Percentiles rank a stretch among this genome's conserved stretches.
These are phyloP conservation scores for Candida nanaspora DNA, from an alignment of 805 yeast species.

Conservation along the genomic window DNA sequence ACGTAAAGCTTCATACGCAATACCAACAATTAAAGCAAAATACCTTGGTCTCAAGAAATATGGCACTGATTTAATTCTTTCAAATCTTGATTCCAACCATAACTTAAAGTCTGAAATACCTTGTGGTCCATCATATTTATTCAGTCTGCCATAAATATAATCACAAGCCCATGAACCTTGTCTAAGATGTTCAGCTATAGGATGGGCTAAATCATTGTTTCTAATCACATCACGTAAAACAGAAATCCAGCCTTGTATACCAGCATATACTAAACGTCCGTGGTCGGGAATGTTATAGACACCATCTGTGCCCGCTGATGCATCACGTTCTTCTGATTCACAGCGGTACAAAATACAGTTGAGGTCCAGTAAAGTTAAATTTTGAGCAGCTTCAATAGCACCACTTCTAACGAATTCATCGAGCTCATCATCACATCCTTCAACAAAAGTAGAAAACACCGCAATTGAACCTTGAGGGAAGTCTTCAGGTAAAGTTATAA, in stretches of 20 bases:
- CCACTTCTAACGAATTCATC: constrained; percentile 68
- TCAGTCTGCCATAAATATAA: constrained; percentile 55
- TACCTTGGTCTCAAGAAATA: constrained; percentile 79
- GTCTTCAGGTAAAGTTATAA: constrained; percentile 47
- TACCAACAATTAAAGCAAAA: constrained; percentile 75
- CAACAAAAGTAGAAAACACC: constrained; percentile 63
- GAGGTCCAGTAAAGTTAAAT: constrained; percentile 58
- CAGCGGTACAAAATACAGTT: constrained; percentile 71
- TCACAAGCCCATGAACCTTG: constrained; percentile 89
- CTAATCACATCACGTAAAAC: constrained; percentile 55
- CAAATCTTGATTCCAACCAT: constrained; percentile 66
- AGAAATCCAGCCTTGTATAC: constrained; percentile 87
- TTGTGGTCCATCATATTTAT: constrained; percentile 37
- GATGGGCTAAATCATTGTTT: constrained; percentile 75
- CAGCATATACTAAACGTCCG: constrained; percentile 79
- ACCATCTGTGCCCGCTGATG: constrained; percentile 65
- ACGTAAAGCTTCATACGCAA: constrained; percentile 78
- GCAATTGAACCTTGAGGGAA: constrained; percentile 93
- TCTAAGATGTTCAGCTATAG: constrained; percentile 73
- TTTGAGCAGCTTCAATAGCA: constrained; percentile 64
- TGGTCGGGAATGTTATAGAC: constrained; percentile 65
- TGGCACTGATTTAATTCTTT: constrained; percentile 60
- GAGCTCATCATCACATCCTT: constrained; percentile 55
- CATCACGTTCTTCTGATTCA: constrained; percentile 84
- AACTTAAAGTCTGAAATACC: constrained; percentile 48